A percentile compares a stretch with the other conserved stretches of the same genome.
Evolutionary conservation across 495 filamentous ascomycete genomes (phyloP).

Genomic region (Endocarpon pusillum): DNA sequence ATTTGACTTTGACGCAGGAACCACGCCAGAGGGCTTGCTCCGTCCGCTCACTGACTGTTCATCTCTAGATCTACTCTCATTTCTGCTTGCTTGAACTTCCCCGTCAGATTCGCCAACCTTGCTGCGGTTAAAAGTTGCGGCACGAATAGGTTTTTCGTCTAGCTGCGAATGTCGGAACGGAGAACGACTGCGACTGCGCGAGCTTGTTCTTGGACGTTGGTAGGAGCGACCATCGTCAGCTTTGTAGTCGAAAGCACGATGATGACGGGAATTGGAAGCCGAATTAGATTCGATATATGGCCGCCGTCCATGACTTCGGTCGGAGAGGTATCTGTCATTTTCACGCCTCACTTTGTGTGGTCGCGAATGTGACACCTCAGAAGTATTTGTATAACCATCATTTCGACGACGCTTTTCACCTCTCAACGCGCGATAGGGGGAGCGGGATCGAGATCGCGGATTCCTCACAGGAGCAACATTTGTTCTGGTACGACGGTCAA

Average conservation of each 20-base stretch:
- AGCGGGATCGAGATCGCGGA: conserved; percentile 13
- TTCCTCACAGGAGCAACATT: conserved; percentile 32
- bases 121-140: background rate
- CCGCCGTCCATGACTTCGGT: conserved; percentile 23
- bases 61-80: conserved; percentile 23
- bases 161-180: conserved; percentile 28
- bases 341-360: conserved; percentile 47
- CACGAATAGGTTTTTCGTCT: background rate
- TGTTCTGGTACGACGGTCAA: conserved; percentile 45
- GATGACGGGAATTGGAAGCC: conserved; percentile 15
- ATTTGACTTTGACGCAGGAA: conserved; percentile 39
- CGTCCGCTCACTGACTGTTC: conserved; percentile 55
- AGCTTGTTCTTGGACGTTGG: conserved; percentile 50
- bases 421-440: conserved; percentile 26
- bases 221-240: conserved; percentile 42
- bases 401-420: conserved; percentile 55
- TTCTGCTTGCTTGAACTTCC: too few relatives aligned
- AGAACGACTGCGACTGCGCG: conserved; percentile 25
- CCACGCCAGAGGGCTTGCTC: conserved; percentile 34
- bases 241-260: conserved; percentile 39
- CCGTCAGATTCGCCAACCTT: too few relatives aligned
- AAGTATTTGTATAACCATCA: conserved; percentile 37
- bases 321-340: conserved; percentile 18
- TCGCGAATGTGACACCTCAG: conserved; percentile 33
- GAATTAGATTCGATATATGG: conserved; percentile 23